Percentiles rank a stretch among this genome's conserved stretches.
These are phyloP conservation scores for Mucor indicus DNA, from an alignment of 371 early-diverging fungal species.

Conservation along the genomic window DNA sequence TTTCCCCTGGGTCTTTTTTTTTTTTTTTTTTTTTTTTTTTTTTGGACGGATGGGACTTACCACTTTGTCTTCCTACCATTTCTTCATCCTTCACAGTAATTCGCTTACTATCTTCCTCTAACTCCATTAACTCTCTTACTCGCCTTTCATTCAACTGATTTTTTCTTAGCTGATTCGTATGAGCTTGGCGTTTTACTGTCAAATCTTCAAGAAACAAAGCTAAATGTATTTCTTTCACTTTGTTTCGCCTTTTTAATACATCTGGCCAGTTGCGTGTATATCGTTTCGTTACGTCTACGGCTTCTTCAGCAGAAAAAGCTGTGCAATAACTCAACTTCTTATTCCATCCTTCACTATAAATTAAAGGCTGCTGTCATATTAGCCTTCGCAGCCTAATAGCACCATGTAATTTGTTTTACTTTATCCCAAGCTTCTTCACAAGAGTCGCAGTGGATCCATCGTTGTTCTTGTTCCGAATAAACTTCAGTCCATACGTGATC, in stretches of 20 bases:
- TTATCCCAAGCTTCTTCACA: conserved; percentile 66
- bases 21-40: background rate
- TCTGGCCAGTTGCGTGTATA: conserved; percentile 48
- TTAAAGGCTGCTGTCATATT: conserved; percentile 48
- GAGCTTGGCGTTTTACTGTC: conserved; percentile 15
- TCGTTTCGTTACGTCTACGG: conserved; percentile 62
- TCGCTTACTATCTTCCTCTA: conserved; percentile 27
- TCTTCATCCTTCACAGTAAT: conserved; percentile 27
- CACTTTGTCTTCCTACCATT: conserved; percentile 51
- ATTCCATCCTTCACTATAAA: conserved; percentile 74
- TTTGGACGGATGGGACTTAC: conserved; percentile 7
- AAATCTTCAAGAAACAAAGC: conserved; percentile 5
- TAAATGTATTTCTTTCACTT: conserved; percentile 37
- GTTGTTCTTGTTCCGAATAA: conserved; percentile 50
- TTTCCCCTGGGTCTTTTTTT: too few species aligned
- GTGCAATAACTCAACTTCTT: conserved; percentile 66
- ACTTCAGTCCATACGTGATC: conserved; percentile 76
- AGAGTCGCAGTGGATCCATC: conserved; percentile 72
- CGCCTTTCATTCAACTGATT: conserved; percentile 21
- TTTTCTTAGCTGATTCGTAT: conserved; percentile 3
- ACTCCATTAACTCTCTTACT: conserved; percentile 38
- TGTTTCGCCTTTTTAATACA: conserved; percentile 45
- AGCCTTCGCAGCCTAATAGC: too few species aligned
- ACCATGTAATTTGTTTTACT: conserved; percentile 12
- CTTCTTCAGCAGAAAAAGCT: conserved; percentile 54